phyloP scores from a whole-genome alignment of 1,284 basidiomycete genomes.

The Moesziomyces antarcticus region DNA sequence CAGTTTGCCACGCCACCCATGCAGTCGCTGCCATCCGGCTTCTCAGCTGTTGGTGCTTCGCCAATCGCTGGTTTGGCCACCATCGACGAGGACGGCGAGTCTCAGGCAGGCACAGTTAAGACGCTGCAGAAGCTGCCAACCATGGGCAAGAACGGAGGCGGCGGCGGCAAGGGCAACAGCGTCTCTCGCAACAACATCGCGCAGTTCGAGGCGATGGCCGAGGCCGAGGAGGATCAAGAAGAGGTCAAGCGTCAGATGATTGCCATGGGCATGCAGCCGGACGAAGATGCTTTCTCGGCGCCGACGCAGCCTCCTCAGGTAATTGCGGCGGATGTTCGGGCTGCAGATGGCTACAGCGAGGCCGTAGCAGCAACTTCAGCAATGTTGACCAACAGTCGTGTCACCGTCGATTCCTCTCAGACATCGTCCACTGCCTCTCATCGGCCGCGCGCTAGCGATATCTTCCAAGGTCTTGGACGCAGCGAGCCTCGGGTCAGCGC shows the following conservation, averaged over 20 bases:
- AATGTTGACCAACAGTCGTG: slow-evolving; percentile 11
- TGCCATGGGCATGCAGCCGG: slow-evolving; percentile 50
- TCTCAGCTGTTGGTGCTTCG: slow-evolving; percentile 7
- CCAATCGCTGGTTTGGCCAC: slow-evolving; percentile 50
- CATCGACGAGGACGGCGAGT: slow-evolving; percentile 58
- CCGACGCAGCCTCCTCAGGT: neutral
- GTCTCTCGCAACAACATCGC: slow-evolving; percentile 52
- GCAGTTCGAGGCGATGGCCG: slow-evolving; percentile 55
- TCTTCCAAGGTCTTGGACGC: slow-evolving; percentile 24
- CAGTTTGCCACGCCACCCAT: slow-evolving; percentile 21
- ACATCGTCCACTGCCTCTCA: slow-evolving; percentile 23
- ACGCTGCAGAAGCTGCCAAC: slow-evolving; percentile 41
- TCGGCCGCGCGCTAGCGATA: slow-evolving; percentile 47
- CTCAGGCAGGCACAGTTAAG: slow-evolving; percentile 56
- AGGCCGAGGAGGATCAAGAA: slow-evolving; percentile 53
- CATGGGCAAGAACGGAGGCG: slow-evolving; percentile 37
- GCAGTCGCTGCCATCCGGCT: slow-evolving; percentile 9
- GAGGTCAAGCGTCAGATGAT: slow-evolving; percentile 51
- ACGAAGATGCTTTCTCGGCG: slow-evolving; percentile 41
- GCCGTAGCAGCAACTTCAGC: neutral
- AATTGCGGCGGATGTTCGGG: neutral
- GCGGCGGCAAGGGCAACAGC: slow-evolving; percentile 37
- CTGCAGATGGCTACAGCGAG: neutral
- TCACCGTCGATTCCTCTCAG: slow-evolving; percentile 13
- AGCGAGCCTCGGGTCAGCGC: neutral